Percentiles rank a stretch among this genome's conserved stretches.
These are phyloP conservation scores for Sclerospora graminicola DNA, from an alignment of 352 stramenopile species.

Conservation along the genomic window DNA sequence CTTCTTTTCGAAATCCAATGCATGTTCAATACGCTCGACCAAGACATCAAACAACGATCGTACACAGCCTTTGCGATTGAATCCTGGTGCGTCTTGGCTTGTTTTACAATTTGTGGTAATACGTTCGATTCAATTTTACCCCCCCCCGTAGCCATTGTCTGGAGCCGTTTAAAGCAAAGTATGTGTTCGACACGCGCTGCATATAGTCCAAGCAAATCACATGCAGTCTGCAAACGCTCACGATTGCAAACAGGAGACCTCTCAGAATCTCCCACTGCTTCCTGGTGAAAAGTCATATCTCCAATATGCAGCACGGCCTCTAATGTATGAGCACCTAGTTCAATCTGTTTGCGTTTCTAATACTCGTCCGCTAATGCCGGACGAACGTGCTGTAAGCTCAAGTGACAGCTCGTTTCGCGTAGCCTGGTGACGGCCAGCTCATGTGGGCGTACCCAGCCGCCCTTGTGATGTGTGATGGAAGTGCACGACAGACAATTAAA, in stretches of 20 bases:
- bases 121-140: constrained; percentile 80
- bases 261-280: constrained; percentile 63
- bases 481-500: constrained; percentile 42
- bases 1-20: constrained; percentile 76
- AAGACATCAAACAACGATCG: constrained; percentile 95
- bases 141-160: constrained; percentile 79
- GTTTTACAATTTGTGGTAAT: constrained; percentile 73
- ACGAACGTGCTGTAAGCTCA: too few relatives aligned
- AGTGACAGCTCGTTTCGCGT: constrained; percentile 32
- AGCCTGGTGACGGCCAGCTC: constrained; percentile 52
- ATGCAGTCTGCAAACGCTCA: constrained; percentile 50
- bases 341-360: constrained; percentile 85
- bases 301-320: constrained; percentile 71
- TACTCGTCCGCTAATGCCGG: too few relatives aligned
- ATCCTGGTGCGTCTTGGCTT: constrained; percentile 89
- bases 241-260: constrained; percentile 40
- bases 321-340: constrained; percentile 77
- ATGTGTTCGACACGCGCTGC: constrained; percentile 48
- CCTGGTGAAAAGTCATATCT: constrained; percentile 55
- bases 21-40: constrained; percentile 86
- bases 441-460: constrained; percentile 46
- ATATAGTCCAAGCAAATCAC: constrained; percentile 59
- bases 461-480: constrained; percentile 52
- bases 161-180: constrained; percentile 76
- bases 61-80: constrained; percentile 96